Conservation (phyloP, 2,329 filamentous ascomycete genomes). For the Colletotrichum falcatum region DNA sequence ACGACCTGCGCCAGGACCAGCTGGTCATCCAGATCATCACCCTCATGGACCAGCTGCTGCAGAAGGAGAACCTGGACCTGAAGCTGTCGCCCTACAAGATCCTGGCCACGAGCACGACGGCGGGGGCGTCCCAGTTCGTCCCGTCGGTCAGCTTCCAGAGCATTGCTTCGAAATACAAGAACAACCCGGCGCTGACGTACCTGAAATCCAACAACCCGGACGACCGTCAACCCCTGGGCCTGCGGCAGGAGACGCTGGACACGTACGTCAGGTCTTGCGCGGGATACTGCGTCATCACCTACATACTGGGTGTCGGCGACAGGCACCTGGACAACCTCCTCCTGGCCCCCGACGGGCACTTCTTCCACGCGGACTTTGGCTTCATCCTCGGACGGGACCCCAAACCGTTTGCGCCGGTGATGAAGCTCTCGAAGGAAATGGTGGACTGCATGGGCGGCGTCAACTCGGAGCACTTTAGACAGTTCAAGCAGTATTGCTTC, state of each 20-base stretch:
- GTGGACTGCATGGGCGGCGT: slow-evolving; percentile 97
- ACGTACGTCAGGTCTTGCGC: slow-evolving; percentile 96
- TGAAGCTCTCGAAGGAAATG: slow-evolving; percentile 99
- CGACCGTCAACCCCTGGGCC: slow-evolving; percentile 80
- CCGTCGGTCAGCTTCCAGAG: slow-evolving; percentile 86
- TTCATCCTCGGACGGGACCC: slow-evolving; percentile 98
- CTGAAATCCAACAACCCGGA: slow-evolving; percentile 92
- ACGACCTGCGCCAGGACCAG: slow-evolving; percentile 96
- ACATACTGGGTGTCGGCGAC: slow-evolving; percentile 95
- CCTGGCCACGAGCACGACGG: slow-evolving; percentile 88
- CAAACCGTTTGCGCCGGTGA: slow-evolving; percentile 95
- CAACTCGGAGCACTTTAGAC: slow-evolving; percentile 81
- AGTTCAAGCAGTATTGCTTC: slow-evolving; percentile 96
- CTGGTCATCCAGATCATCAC: slow-evolving; percentile 95
- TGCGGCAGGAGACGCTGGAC: slow-evolving; percentile 93
- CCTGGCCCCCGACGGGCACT: slow-evolving; percentile 88
- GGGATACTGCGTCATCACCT: slow-evolving; percentile 98
- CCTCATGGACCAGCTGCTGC: slow-evolving; percentile 94
- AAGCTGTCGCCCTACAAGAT: slow-evolving; percentile 97
- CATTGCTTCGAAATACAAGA: slow-evolving; percentile 85
- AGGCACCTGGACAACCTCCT: slow-evolving; percentile 96
- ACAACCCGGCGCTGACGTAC: slow-evolving; percentile 81
- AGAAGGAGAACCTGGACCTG: slow-evolving; percentile 95
- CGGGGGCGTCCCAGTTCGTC: slow-evolving; percentile 94
- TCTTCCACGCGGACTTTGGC: slow-evolving; percentile 98